Evolutionary conservation across 2,329 filamentous ascomycete genomes (phyloP), one percentile per base, ranked within the genome.

Genomic region (Aspergillus sp.): DNA sequence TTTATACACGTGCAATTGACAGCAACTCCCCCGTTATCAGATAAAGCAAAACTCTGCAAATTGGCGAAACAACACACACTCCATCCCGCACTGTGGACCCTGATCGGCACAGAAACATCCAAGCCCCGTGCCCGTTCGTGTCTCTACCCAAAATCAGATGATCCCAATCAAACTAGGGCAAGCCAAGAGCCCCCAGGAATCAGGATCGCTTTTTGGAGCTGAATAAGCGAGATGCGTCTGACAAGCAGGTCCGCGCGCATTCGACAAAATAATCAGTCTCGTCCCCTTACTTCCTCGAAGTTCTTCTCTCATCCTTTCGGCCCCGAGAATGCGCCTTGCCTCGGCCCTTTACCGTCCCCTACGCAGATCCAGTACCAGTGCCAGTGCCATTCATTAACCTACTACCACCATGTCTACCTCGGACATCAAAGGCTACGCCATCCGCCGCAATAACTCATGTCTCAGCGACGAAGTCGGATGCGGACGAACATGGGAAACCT

Each of bases 391-490:
- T 36, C 4, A 23, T 7, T 23, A 21, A 13, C 10, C 7, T 27
- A 27, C 25, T 23, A 44, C 8, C 41, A 44, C 21, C 19, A 44
- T 36, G 32, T 36, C 32, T 5, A 13, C 39, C 8, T 17, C 19
- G 3, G 19, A 44, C 19, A 55, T 55, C 15, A 10, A 55, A 42
- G 55, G 55, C 21, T 57, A 42, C 23, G 44, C 55, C 21, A 41
- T 50, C 6, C 55, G 55, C 2, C 42, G 55, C 13, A 57, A 57
- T 23, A 57, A 51, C 11, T 38, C 55, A 23, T 57, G 55, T 25
- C 47, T 57, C 8, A 30, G 19, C 21, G 48, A 57, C 15, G 55
- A 57, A 17, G 44, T 57, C 15, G 23, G 38, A n/a, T 57, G 55
- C 55, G 56, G 48, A 3, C 15, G 5, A n/a, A 58, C 48, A 2